Evolutionary conservation across 2,329 filamentous ascomycete genomes (phyloP).

Genomic region (Aureobasidium namibiae): DNA sequence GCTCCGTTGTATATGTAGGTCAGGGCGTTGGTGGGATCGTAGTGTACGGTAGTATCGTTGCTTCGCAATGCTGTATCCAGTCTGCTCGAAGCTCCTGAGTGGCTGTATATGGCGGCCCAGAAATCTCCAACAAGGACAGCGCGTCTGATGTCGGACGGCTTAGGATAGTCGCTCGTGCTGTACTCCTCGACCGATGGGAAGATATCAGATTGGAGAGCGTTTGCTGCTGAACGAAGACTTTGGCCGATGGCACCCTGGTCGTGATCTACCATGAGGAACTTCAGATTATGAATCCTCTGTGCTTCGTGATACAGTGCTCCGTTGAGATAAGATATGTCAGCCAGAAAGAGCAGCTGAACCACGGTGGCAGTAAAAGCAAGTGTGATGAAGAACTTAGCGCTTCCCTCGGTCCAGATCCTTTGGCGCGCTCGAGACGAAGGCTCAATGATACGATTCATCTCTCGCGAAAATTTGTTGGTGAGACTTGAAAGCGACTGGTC

Average conservation of each 20-base stretch:
- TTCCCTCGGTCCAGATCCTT: too few species aligned
- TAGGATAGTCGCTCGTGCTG: slow-evolving; percentile 4
- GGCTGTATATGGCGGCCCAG: slow-evolving; percentile 24
- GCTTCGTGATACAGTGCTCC: slow-evolving; percentile 19
- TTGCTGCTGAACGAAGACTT: background rate
- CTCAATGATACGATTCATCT: too few species aligned
- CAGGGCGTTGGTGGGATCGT: slow-evolving; percentile 30
- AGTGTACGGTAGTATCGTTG: slow-evolving; percentile 25
- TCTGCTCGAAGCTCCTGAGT: slow-evolving; percentile 29
- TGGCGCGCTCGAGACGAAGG: too few species aligned
- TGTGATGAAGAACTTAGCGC: too few species aligned
- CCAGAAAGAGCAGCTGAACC: slow-evolving; percentile 23
- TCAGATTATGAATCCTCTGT: slow-evolving; percentile 18
- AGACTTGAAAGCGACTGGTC: too few species aligned
- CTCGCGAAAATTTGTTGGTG: too few species aligned
- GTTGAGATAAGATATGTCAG: slow-evolving; percentile 21
- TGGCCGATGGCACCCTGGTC: slow-evolving; percentile 19
- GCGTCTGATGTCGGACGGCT: slow-evolving; percentile 17
- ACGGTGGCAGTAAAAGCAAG: too few species aligned
- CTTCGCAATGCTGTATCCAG: slow-evolving; percentile 31
- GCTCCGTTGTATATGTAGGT: slow-evolving; percentile 40
- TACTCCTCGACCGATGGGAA: background rate
- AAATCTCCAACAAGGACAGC: slow-evolving; percentile 22
- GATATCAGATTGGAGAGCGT: background rate
- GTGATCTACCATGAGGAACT: slow-evolving; percentile 25